A percentile compares a stretch with the other conserved stretches of the same genome.
Evolutionary conservation across 352 stramenopile species (phyloP).

Genomic region (Pythium apleroticum): DNA sequence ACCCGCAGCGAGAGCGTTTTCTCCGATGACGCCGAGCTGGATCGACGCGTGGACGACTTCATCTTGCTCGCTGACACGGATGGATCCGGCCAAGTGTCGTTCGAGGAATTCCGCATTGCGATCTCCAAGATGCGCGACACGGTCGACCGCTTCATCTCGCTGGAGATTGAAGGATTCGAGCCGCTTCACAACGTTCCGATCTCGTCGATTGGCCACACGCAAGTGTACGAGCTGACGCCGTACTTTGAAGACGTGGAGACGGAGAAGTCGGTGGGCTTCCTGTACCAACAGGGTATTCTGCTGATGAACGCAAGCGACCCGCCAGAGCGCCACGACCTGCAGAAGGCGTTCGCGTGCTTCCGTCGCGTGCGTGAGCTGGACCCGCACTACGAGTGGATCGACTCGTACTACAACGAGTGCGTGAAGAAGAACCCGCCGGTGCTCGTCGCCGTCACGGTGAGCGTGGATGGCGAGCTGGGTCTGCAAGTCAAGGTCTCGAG

Average conservation of each 20-base stretch:
- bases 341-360: conserved; percentile 76
- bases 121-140: conserved; percentile 76
- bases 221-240: conserved; percentile 77
- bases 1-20: conserved; percentile 50
- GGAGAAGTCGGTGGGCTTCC: conserved; percentile 57
- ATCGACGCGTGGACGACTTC: conserved; percentile 71
- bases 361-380: conserved; percentile 66
- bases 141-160: conserved; percentile 65
- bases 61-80: conserved; percentile 78
- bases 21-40: conserved; percentile 58
- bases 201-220: conserved; percentile 62
- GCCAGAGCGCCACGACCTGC: conserved; percentile 54
- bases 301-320: conserved; percentile 66
- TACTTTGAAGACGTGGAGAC: conserved; percentile 72
- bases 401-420: conserved; percentile 77
- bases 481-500: conserved; percentile 79
- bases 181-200: conserved; percentile 67
- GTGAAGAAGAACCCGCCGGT: conserved; percentile 68
- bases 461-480: conserved; percentile 68
- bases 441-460: conserved; percentile 67
- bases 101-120: conserved; percentile 85
- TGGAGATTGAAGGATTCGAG: conserved; percentile 77
- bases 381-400: conserved; percentile 82
- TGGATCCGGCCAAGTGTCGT: conserved; percentile 73
- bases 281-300: conserved; percentile 71